Evolutionary conservation across 176 grass and related monocot genomes (phyloP).

Genomic region (Avena atlantica): DNA sequence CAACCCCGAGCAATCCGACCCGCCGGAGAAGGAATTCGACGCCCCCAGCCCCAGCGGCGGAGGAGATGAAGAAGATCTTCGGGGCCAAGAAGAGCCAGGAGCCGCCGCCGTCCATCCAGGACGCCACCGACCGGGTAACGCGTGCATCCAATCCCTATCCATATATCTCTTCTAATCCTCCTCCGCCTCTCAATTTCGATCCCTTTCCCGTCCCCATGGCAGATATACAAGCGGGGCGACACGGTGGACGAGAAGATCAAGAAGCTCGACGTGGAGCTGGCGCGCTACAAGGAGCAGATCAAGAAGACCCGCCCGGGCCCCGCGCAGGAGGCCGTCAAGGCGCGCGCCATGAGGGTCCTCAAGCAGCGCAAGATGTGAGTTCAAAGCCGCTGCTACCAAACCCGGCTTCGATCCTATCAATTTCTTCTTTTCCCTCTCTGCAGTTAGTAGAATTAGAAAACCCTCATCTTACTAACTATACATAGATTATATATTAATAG

Average conservation of each 20-base stretch:
- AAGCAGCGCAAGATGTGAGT: slow-evolving; percentile 92
- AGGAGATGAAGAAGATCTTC: slow-evolving; percentile 91
- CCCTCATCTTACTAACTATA: not conserved
- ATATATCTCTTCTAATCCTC: not conserved
- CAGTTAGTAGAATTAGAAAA: not conserved
- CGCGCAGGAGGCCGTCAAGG: slow-evolving; percentile 95
- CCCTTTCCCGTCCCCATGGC: not conserved
- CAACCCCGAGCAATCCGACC: not conserved
- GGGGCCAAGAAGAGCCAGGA: slow-evolving; percentile 95
- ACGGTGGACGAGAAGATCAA: slow-evolving; percentile 92
- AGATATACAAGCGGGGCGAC: slow-evolving; percentile 93
- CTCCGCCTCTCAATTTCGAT: not conserved
- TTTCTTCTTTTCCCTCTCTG: not conserved
- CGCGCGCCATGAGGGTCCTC: slow-evolving; percentile 90
- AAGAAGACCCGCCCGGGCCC: slow-evolving; percentile 92
- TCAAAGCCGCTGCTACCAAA: not conserved
- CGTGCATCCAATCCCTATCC: not conserved
- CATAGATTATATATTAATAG: not conserved
- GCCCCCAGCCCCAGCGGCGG: not conserved
- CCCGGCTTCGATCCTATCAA: not conserved
- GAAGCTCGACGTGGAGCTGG: slow-evolving; percentile 91
- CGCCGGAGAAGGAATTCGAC: not conserved
- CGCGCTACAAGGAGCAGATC: slow-evolving; percentile 95
- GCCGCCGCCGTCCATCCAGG: slow-evolving; percentile 80
- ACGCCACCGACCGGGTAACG: slow-evolving; percentile 81